These are phyloP conservation scores for Plasmopara viticola DNA, from an alignment of 352 stramenopile species.

Conservation along the genomic window DNA sequence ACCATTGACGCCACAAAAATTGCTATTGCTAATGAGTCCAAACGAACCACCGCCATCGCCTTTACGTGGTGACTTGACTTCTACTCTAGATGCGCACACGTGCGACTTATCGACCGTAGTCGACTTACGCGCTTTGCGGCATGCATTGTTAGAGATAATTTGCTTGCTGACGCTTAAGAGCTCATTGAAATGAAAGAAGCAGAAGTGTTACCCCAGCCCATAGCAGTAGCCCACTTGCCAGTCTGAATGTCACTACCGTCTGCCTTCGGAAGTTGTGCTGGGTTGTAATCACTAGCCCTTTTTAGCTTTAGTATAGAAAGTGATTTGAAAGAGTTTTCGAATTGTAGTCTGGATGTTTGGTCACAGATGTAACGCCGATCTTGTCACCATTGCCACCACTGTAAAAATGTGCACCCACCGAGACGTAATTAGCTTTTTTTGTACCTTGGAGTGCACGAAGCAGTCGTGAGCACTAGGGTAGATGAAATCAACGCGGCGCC, in stretches of 20 bases:
- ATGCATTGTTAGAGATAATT: conserved; percentile 11
- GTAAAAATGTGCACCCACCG: conserved; percentile 27
- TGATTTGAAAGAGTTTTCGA: no score
- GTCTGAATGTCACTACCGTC: no score
- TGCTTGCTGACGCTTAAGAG: no score
- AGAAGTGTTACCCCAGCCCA: no score
- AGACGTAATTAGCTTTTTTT: conserved; percentile 22
- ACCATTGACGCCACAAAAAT: conserved; percentile 14
- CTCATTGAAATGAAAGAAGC: no score
- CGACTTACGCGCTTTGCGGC: conserved; percentile 10
- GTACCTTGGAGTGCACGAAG: conserved; percentile 13
- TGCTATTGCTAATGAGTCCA: conserved; percentile 15
- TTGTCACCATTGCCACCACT: no score
- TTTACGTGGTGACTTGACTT: conserved; percentile 24
- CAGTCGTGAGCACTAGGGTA: conserved; percentile 22
- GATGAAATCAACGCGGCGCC: conserved; percentile 16
- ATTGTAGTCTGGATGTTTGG: no score
- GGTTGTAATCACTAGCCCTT: no score
- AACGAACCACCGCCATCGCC: conserved; percentile 29
- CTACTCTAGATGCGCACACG: conserved; percentile 20
- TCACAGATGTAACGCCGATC: no score
- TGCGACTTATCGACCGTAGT: conserved; percentile 18
- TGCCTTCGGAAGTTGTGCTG: no score
- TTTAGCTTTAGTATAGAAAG: no score
- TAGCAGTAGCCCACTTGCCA: no score